Percentiles rank a stretch among this genome's conserved stretches.
phyloP scores from a whole-genome alignment of 768 basidiomycete genomes.

The Chlorophyllum brunneum region DNA sequence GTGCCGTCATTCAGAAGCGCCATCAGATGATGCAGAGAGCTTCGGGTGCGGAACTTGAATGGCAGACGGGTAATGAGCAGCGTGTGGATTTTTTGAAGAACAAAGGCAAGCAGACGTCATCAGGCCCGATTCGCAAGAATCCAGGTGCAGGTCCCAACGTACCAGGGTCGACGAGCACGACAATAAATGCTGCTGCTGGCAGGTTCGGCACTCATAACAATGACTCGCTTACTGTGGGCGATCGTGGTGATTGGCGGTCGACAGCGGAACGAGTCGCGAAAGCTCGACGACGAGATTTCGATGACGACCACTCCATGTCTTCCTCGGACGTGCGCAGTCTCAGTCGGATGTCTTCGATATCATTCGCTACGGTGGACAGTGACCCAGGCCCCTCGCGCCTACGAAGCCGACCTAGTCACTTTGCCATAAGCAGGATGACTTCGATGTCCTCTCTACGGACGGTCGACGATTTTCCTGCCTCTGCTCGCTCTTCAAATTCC shows the following conservation, averaged over 20 bases:
- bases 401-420: conserved; percentile 58
- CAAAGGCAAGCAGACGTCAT: conserved; percentile 52
- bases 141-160: conserved; percentile 30
- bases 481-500: conserved; percentile 76
- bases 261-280: conserved; percentile 60
- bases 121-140: conserved; percentile 59
- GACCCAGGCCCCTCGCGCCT: conserved; percentile 76
- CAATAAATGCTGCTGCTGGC: conserved; percentile 60
- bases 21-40: conserved; percentile 66
- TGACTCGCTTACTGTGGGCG: conserved; percentile 24
- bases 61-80: conserved; percentile 48
- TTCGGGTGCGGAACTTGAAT: conserved; percentile 55
- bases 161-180: conserved; percentile 32
- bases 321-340: conserved; percentile 80
- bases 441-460: conserved; percentile 74
- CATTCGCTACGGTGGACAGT: conserved; percentile 81
- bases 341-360: conserved; percentile 72
- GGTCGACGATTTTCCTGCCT: conserved; percentile 69
- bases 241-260: conserved; percentile 47
- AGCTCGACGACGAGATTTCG: conserved; percentile 77
- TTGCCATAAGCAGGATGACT: conserved; percentile 70
- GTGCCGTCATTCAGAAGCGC: conserved; percentile 91
- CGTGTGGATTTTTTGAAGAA: conserved; percentile 38
- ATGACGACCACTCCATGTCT: conserved; percentile 91
- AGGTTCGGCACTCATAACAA: conserved; percentile 35